These are phyloP conservation scores for Hypoxylon sp. DNA, from an alignment of 2,329 filamentous ascomycete genomes.

Conservation along the genomic window DNA sequence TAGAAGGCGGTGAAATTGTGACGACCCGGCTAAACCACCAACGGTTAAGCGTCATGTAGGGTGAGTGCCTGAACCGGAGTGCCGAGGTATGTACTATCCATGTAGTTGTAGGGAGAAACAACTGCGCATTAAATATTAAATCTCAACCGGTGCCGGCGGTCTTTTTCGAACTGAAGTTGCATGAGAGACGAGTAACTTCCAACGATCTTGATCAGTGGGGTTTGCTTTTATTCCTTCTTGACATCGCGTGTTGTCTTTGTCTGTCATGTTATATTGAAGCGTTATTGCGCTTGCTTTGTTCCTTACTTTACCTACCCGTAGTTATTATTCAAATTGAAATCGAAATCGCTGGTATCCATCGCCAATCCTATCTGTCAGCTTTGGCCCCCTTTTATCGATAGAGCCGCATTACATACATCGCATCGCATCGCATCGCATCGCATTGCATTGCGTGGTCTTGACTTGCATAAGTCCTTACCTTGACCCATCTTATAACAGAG, in stretches of 20 bases:
- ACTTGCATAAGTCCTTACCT: background rate
- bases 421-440: background rate
- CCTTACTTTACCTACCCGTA: background rate
- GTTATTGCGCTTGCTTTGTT: conserved; percentile 21
- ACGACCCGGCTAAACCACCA: conserved; percentile 25
- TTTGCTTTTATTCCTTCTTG: conserved; percentile 14
- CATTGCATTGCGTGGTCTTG: background rate
- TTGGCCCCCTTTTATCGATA: conserved; percentile 23
- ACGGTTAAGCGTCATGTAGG: conserved; percentile 13
- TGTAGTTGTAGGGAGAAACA: background rate
- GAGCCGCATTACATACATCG: conserved; percentile 8
- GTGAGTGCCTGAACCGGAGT: conserved; percentile 41
- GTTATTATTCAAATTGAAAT: background rate
- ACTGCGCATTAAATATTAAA: conserved; percentile 24
- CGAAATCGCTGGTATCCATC: background rate
- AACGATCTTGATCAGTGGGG: conserved; percentile 6
- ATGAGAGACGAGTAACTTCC: conserved; percentile 30
- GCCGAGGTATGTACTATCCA: conserved; percentile 43
- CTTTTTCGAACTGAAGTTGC: conserved; percentile 25
- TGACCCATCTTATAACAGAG: background rate
- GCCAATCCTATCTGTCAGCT: background rate
- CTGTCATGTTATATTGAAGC: conserved; percentile 12
- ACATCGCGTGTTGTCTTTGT: background rate
- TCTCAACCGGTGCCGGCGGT: conserved; percentile 26
- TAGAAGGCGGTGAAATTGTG: conserved; percentile 23